Conservation (phyloP, 2,329 filamentous ascomycete species). For the Alternaria sp. region DNA sequence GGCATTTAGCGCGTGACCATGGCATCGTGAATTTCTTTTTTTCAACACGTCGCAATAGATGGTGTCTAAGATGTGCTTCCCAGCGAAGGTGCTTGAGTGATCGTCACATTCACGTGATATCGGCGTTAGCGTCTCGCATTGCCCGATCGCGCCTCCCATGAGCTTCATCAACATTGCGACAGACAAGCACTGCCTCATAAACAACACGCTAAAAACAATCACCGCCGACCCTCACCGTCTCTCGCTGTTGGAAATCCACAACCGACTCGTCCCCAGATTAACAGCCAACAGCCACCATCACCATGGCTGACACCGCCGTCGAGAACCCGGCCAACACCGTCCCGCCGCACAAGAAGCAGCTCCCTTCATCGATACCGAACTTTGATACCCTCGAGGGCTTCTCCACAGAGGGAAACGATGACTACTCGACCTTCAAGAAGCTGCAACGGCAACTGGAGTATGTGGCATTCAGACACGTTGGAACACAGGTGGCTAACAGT, state of each 20-base stretch:
- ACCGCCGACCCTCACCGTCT: conserved; percentile 4
- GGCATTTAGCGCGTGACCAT: background rate
- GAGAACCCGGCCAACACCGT: conserved; percentile 80
- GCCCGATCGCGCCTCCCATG: conserved; percentile 36
- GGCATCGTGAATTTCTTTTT: conserved; percentile 6
- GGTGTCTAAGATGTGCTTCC: conserved; percentile 1
- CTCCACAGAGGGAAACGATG: conserved; percentile 82
- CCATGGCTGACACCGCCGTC: conserved; percentile 87
- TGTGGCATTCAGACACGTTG: conserved; percentile 40
- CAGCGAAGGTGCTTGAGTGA: conserved; percentile 3
- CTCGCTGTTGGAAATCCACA: conserved; percentile 6
- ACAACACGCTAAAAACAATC: conserved; percentile 6
- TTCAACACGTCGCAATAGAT: background rate
- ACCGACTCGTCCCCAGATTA: conserved; percentile 8
- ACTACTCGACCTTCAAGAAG: conserved; percentile 96
- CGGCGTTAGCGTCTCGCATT: conserved; percentile 32
- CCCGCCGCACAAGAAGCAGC: conserved; percentile 82
- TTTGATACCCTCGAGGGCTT: conserved; percentile 90
- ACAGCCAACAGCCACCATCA: conserved; percentile 6
- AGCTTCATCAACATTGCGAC: conserved; percentile 40
- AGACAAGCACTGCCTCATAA: conserved; percentile 25
- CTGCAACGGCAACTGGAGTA: conserved; percentile 96
- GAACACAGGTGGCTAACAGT: conserved; percentile 38
- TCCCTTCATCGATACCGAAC: conserved; percentile 82
- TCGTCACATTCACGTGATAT: conserved; percentile 26